Evolutionary conservation across 1,139 yeast species (phyloP).

Genomic region (Debaryomyces udenii): DNA sequence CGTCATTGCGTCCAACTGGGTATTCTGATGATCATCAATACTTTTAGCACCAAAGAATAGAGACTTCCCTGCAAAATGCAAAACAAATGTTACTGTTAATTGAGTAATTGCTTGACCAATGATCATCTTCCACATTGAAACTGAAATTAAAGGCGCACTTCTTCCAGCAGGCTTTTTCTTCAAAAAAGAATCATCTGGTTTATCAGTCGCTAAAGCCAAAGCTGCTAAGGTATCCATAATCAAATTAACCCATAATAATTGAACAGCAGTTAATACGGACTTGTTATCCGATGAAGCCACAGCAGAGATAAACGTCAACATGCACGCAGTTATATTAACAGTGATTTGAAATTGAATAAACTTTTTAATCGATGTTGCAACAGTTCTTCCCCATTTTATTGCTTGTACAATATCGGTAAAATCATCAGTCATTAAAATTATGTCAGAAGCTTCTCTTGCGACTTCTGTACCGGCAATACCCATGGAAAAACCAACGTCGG

Average conservation of each 20-base stretch:
- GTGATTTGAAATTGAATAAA: constrained; percentile 96
- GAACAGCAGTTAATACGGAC: constrained; percentile 95
- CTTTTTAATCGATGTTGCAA: constrained; percentile 89
- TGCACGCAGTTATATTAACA: constrained; percentile 93
- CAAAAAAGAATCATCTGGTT: constrained; percentile 81
- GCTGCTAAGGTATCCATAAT: constrained; percentile 99
- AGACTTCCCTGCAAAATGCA: constrained; percentile 75
- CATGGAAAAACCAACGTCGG: constrained; percentile 94
- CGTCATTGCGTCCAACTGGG: constrained; percentile 78
- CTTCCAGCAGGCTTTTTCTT: constrained; percentile 87
- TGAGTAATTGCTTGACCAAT: constrained; percentile 83
- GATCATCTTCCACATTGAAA: constrained; percentile 98
- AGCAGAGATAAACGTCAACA: constrained; percentile 90
- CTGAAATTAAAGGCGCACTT: constrained; percentile 75
- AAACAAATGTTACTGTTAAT: constrained; percentile 70
- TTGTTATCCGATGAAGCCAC: constrained; percentile 77
- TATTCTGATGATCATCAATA: constrained; percentile 48
- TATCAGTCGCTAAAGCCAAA: constrained; percentile 95
- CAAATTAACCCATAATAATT: constrained; percentile 93
- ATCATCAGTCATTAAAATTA: constrained; percentile 92
- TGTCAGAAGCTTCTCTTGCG: constrained; percentile 94
- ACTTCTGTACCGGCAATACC: constrained; percentile 94
- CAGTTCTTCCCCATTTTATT: constrained; percentile 99
- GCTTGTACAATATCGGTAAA: constrained; percentile 95
- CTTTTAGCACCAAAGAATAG: constrained; percentile 55